Evolutionary conservation across 371 early-diverging fungal species (phyloP).

Genomic region (Batkoa obscura): DNA sequence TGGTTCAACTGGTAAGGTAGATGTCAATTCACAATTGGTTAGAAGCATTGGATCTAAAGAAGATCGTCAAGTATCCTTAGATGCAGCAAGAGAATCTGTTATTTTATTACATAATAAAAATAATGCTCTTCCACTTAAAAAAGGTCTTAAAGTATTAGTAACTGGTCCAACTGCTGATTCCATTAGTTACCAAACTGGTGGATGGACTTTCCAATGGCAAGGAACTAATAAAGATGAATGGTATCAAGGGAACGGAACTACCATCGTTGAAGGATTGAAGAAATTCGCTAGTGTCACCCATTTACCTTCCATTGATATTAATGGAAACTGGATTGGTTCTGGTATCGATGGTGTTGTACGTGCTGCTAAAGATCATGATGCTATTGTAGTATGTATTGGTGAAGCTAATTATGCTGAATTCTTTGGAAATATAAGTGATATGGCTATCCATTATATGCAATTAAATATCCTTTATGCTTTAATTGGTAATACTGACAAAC

Average conservation of each 20-base stretch:
- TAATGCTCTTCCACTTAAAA: conserved; percentile 20
- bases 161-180: conserved; percentile 26
- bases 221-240: conserved; percentile 21
- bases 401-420: conserved; percentile 29
- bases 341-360: conserved; percentile 13
- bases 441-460: conserved; percentile 26
- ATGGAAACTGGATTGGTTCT: conserved; percentile 9
- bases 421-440: conserved; percentile 29
- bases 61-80: conserved; percentile 20
- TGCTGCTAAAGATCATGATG: conserved; percentile 18
- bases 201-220: conserved; percentile 40
- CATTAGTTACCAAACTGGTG: conserved; percentile 23
- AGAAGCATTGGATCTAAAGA: conserved; percentile 16
- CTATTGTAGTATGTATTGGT: conserved; percentile 21
- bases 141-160: conserved; percentile 12
- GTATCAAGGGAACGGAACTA: conserved; percentile 24
- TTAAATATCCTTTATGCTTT: conserved; percentile 16
- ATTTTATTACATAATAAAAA: conserved; percentile 31
- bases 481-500: conserved; percentile 13
- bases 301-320: conserved; percentile 12
- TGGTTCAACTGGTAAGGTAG: not conserved
- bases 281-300: conserved; percentile 5
- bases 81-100: conserved; percentile 33
- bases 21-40: not conserved
- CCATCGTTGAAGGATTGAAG: conserved; percentile 20